Percentiles rank a stretch among this genome's conserved stretches.
These are phyloP conservation scores for Penicillium sp. DNA, from an alignment of 2,329 filamentous ascomycete species.

Conservation along the genomic window DNA sequence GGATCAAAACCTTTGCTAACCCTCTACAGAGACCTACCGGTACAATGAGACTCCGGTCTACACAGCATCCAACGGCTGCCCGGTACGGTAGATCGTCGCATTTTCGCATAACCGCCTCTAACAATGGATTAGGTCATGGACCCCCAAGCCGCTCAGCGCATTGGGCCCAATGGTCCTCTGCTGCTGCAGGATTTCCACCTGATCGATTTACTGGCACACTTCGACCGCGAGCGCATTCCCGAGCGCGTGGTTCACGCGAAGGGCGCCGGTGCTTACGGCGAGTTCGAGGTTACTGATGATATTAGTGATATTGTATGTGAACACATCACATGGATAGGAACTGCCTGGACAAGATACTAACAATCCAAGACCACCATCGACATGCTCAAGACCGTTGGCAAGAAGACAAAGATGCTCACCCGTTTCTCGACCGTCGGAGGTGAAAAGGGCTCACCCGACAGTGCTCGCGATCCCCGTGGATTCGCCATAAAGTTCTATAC, in stretches of 20 bases:
- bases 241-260: slow-evolving; percentile 48
- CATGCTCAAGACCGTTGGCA: slow-evolving; percentile 62
- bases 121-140: slow-evolving; percentile 47
- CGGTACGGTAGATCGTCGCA: slow-evolving; percentile 30
- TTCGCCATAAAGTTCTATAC: slow-evolving; percentile 75
- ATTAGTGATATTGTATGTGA: slow-evolving; percentile 49
- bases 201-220: slow-evolving; percentile 59
- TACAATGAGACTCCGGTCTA: slow-evolving; percentile 62
- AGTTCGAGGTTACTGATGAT: slow-evolving; percentile 51
- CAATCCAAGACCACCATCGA: slow-evolving; percentile 40
- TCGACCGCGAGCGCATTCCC: slow-evolving; percentile 44
- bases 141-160: slow-evolving; percentile 55
- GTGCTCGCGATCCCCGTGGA: slow-evolving; percentile 70
- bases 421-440: slow-evolving; percentile 78
- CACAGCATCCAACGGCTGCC: slow-evolving; percentile 62
- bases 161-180: slow-evolving; percentile 60
- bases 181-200: slow-evolving; percentile 67
- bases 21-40: slow-evolving; percentile 42
- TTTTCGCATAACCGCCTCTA: neutral
- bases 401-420: slow-evolving; percentile 66
- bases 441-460: slow-evolving; percentile 71
- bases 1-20: neutral
- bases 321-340: neutral
- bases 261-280: slow-evolving; percentile 45
- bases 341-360: neutral